These are phyloP conservation scores for Ceratocystis cacaofunesta DNA, from an alignment of 2,329 filamentous ascomycete genomes.

Conservation along the genomic window DNA sequence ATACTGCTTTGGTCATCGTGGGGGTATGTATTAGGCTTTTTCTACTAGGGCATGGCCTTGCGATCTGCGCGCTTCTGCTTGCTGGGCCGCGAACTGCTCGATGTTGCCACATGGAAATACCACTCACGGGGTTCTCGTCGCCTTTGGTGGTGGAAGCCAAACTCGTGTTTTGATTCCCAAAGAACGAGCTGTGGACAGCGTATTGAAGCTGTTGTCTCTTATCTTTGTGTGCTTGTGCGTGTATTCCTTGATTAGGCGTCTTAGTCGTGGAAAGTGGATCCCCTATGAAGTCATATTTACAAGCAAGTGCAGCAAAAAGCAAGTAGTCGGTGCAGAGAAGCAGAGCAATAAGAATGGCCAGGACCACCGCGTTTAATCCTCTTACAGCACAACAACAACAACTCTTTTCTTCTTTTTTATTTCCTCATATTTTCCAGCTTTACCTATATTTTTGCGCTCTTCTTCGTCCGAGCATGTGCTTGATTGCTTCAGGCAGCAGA, in stretches of 20 bases:
- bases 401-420: background rate
- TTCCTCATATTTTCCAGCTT: no score
- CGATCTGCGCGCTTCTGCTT: background rate
- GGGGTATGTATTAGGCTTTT: background rate
- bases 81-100: background rate
- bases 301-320: no score
- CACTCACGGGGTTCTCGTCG: no score
- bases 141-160: no score
- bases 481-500: background rate
- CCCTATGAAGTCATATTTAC: background rate
- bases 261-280: background rate
- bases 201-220: background rate
- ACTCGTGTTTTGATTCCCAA: no score
- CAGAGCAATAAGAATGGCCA: background rate
- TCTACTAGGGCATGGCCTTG: background rate
- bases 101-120: background rate
- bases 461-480: background rate
- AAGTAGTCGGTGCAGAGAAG: background rate
- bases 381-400: background rate
- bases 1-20: background rate
- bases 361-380: background rate
- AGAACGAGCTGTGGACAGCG: no score
- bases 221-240: background rate
- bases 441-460: background rate
- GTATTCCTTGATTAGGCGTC: background rate